phyloP scores from a whole-genome alignment of 352 stramenopile species.

The Pythium utonaiense region DNA sequence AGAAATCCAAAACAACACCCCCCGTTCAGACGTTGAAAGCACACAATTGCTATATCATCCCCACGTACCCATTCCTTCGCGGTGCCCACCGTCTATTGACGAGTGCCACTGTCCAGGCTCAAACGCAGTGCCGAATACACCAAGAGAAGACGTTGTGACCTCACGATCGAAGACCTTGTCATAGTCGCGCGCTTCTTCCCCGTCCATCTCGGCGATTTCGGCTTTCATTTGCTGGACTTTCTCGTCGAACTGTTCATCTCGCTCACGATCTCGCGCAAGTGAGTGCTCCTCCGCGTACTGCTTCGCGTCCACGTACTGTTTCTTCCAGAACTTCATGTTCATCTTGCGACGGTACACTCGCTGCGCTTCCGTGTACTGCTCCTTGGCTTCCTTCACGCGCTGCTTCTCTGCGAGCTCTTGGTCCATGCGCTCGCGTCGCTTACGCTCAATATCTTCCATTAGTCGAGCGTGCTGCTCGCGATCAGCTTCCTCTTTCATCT shows the following conservation, averaged over 20 bases:
- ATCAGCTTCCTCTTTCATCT: slow-evolving; percentile 55
- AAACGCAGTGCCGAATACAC: slow-evolving; percentile 52
- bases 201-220: slow-evolving; percentile 35
- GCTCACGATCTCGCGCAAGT: slow-evolving; percentile 17
- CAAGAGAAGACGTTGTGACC: slow-evolving; percentile 39
- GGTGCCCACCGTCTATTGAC: slow-evolving; percentile 36
- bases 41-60: too few relatives aligned
- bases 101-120: slow-evolving; percentile 58
- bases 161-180: slow-evolving; percentile 18
- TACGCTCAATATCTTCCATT: slow-evolving; percentile 43
- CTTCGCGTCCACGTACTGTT: slow-evolving; percentile 48
- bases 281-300: slow-evolving; percentile 45
- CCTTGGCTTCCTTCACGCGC: slow-evolving; percentile 11
- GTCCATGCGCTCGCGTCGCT: slow-evolving; percentile 34
- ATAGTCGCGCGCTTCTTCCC: slow-evolving; percentile 28
- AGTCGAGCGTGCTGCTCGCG: slow-evolving; percentile 27
- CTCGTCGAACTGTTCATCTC: slow-evolving; percentile 22
- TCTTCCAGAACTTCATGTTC: slow-evolving; percentile 71
- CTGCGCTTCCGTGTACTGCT: slow-evolving; percentile 25
- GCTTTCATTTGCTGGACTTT: slow-evolving; percentile 32
- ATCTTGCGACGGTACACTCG: slow-evolving; percentile 36
- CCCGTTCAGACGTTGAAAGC: slow-evolving; percentile 18
- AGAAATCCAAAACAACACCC: not conserved
- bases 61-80: slow-evolving; percentile 45
- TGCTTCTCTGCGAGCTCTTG: slow-evolving; percentile 39